Base-by-base conservation (phyloP, 257 asterid genomes). In the Solanum bulbocastanum region DNA sequence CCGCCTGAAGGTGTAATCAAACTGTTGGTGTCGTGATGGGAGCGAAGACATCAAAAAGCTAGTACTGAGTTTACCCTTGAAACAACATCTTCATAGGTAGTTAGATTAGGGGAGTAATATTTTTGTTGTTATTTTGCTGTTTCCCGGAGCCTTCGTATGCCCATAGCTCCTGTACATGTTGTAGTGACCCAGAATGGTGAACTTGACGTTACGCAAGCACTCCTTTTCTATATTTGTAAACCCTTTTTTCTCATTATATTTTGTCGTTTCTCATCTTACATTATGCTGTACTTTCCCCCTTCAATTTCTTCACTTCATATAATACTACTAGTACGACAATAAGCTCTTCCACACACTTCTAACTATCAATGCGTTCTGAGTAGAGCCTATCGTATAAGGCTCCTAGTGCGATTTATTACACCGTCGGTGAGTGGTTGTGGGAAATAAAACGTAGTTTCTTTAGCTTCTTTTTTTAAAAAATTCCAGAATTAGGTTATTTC, bases 1-100 rank as follows among this genome's bases (percentile, higher is more conserved):
- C 56, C 46, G 74, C 22, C 65, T 75, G 56, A 71, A 88, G 84
- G 60, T 86, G 91, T 91, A 62, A 78, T 52, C 44, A 39, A 40
- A 27, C 66, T 25, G 66, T 58, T 58, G 69, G 90, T 82, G 88
- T 75, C 33, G 18, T 27, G 40, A 44, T 46, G 27, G 10, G 66
- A 79, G 27, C 5, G 3, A 79, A 44, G 25, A 79, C 25, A 49
- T 82, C 71, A 82, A 76, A 37, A 82, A 1, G 20, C 14, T 33
- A 49, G 42, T 49, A 30, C 44, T 32, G 37, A 44, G 40, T 79
- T 27, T 79, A 79, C 86, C 12, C 3, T 30, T 32, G 32, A 82
- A 49, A 49, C 39, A 46, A 36, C 86, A 82, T 82, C 69, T 32
- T 32, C 42, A 82, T 82, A 49, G 16, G 27, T 49, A 82, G 86